A percentile compares a stretch with the other conserved stretches of the same genome.
Evolutionary conservation across 2,329 filamentous ascomycete species (phyloP).

Genomic region (Zymoseptoria ardabiliae): DNA sequence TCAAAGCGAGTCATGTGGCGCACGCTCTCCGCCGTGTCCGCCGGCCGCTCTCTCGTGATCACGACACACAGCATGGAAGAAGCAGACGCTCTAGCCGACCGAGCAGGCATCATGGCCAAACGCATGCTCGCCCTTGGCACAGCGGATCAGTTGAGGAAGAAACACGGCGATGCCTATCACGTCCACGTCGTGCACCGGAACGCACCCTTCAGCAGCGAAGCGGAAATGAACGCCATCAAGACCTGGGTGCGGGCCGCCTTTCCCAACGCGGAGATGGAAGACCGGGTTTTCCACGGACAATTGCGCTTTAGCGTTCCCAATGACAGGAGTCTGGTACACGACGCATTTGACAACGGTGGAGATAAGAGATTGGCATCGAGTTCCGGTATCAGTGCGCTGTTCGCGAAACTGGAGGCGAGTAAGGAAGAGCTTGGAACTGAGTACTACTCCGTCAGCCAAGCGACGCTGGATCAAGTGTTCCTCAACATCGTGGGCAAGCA

Average conservation of each 20-base stretch:
- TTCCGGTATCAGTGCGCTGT: constrained; percentile 54
- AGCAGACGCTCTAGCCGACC: constrained; percentile 75
- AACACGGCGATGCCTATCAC: constrained; percentile 71
- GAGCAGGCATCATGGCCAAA: constrained; percentile 78
- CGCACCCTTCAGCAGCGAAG: constrained; percentile 63
- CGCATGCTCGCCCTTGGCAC: constrained; percentile 81
- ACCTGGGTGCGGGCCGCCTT: constrained; percentile 58
- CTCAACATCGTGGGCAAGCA: constrained; percentile 74
- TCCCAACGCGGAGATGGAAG: constrained; percentile 59
- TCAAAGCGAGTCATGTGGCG: constrained; percentile 92
- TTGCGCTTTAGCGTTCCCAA: constrained; percentile 71
- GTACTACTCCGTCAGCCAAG: constrained; percentile 81
- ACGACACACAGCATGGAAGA: constrained; percentile 97
- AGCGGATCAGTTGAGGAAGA: constrained; percentile 61
- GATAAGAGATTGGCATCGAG: constrained; percentile 9
- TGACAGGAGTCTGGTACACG: constrained; percentile 16
- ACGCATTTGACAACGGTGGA: constrained; percentile 11
- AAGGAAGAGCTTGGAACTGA: constrained; percentile 64
- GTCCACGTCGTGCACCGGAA: constrained; percentile 71
- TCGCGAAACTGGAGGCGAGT: constrained; percentile 65
- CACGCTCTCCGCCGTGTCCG: constrained; percentile 65
- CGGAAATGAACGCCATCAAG: constrained; percentile 60
- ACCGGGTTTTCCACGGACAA: constrained; percentile 75
- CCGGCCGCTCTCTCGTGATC: constrained; percentile 73
- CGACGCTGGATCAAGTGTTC: constrained; percentile 87